Evolutionary conservation across 345 rosid species (phyloP), one percentile per base, ranked within the genome.

Genomic region (Populus tremula): DNA sequence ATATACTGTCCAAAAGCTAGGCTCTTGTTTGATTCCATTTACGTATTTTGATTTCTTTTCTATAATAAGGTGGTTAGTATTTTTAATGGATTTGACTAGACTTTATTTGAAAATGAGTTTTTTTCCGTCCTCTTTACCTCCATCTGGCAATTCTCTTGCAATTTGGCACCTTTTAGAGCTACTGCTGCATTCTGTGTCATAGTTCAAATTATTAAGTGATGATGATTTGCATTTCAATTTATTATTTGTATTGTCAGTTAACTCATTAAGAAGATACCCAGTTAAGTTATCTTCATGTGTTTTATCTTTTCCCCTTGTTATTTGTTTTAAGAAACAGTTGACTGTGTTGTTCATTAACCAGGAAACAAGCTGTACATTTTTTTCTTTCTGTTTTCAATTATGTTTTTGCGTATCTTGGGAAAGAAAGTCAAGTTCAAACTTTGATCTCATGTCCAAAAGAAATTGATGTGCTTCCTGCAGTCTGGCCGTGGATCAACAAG

Each of bases 381-480:
- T 36, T n/a, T 53, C 54, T 62, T 75, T 67, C 18, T 10, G 21
- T 47, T 33, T 35, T 20, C 16, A 13, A 4, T 18, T 75, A 21
- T 75, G 31, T 23, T 43, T 27, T 54, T 61, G 2, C 36, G 29
- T 16, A 72, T 45, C 14, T 54, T 53, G 63, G 45, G 17, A 14
- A 6, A 5, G n/a, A 49, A 64, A 20, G 7, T 33, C 54, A 70
- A 50, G 56, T 36, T 76, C 31, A 61, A 61, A 29, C 64, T 33
- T 47, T 50, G 8, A 3, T 35, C 73, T 10, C 8, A 29, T 20
- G 31, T 45, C 13, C 36, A 5, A 63, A 74, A 50, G 68, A 31
- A 27, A 17, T 50, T 67, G 10, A 35, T 72, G 21, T 74, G 76
- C 75, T 82, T 84, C 41, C 29, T 82, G 87, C 92, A 89, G 92